Conservation (phyloP, 129 eudicot genomes). For the Dittrichia graveolens region DNA sequence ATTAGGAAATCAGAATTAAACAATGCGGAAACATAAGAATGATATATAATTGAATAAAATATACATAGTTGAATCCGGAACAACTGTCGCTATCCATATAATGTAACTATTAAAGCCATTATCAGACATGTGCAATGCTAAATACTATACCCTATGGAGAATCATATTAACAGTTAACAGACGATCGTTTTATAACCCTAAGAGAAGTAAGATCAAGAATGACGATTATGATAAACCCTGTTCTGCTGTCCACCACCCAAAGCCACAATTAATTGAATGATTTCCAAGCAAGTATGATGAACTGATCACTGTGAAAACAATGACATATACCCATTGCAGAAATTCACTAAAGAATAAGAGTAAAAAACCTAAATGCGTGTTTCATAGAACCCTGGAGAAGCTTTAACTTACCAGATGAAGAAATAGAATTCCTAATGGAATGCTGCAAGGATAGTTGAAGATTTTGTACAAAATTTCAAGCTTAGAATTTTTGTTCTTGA, state of each 20-base stretch:
- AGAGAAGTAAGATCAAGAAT: background rate
- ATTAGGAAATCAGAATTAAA: background rate
- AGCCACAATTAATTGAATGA: background rate
- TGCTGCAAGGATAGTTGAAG: background rate
- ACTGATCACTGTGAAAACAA: background rate
- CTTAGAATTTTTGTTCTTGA: background rate
- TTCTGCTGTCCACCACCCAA: slow-evolving; percentile 5
- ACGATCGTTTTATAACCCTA: slow-evolving; percentile 16
- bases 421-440: slow-evolving; percentile 1
- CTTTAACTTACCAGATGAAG: slow-evolving; percentile 20
- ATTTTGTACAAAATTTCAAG: background rate
- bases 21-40: background rate
- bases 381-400: slow-evolving; percentile 24
- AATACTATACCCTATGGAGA: background rate
- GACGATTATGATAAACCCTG: background rate
- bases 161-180: background rate
- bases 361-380: background rate
- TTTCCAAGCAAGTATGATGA: background rate
- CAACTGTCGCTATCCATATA: background rate
- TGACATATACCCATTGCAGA: slow-evolving; percentile 10
- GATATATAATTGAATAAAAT: background rate
- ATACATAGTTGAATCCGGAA: background rate
- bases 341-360: slow-evolving; percentile 10
- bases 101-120: background rate
- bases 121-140: background rate